Base-by-base conservation (phyloP, 202 grass and related monocot genomes). In the Zoysia matrella region DNA sequence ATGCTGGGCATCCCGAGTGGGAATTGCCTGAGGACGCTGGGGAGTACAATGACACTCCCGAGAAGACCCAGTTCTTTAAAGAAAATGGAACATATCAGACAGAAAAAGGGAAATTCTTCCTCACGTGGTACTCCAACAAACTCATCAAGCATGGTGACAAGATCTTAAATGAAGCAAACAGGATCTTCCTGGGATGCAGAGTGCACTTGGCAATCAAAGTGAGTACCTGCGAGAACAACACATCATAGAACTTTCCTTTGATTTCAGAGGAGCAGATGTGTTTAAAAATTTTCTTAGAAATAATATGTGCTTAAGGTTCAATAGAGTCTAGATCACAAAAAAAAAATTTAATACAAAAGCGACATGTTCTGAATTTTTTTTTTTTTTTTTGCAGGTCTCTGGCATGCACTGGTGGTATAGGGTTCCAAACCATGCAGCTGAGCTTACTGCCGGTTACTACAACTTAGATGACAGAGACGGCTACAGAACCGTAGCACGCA, bases 381-480 rank as follows among this genome's bases (percentile, higher is more conserved):
- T 47, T 62, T 77, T 69, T 65, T 53, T 9, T 40, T 39, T 60
- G 14, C 76, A 98, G 92, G 57, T 98, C 48, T 87, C 95, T 44
- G 92, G 95, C 46, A 93, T 95, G 69, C 95, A 95, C 78, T 95
- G 95, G 95, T 98, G 95, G 95, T 98, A 98, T 51, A 91, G 12
- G 44, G 90, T 89, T 88, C 92, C 93, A 42, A 98, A 81, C 86
- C 95, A 98, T 22, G 95, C 95, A 82, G 95, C 92, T 50, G 92
- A 98, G 88, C 88, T 98, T 47, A 91, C 90, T 43, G 84, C 95
- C 0, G 92, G 92, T 62, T 98, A 95, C 79, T 91, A 98, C 86
- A 93, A 95, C 71, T 82, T 93, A 65, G 91, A 85, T 72, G 63
- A 91, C 46, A 88, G 92, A 86, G 95, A 98, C 14, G 92, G 92